These are phyloP conservation scores for Dioscorea alata DNA, from an alignment of 106 monocot genomes.

Conservation along the genomic window DNA sequence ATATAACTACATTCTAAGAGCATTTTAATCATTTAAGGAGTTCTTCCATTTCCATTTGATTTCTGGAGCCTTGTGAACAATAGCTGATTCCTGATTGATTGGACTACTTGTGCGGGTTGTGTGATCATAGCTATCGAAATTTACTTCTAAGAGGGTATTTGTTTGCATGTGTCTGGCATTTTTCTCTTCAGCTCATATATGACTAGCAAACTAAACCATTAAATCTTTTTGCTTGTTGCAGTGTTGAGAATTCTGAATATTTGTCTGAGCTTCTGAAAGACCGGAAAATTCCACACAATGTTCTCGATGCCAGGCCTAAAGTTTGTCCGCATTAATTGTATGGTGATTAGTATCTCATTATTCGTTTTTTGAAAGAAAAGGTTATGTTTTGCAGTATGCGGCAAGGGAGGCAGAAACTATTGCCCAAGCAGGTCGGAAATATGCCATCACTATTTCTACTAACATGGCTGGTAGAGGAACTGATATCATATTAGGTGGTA, in stretches of 20 bases:
- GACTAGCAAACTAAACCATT: no score
- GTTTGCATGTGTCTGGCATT: no score
- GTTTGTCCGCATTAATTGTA: constrained; percentile 20
- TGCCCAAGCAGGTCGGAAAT: constrained; percentile 94
- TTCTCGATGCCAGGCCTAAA: constrained; percentile 98
- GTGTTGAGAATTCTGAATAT: constrained; percentile 96
- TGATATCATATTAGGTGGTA: constrained; percentile 98
- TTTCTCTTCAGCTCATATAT: no score
- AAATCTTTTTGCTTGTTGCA: constrained; percentile 18
- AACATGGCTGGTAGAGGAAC: constrained; percentile 99
- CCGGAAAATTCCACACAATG: constrained; percentile 85
- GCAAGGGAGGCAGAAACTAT: constrained; percentile 96
- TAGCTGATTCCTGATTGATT: no score
- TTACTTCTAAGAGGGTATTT: no score
- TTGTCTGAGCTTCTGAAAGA: constrained; percentile 77
- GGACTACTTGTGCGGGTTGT: no score
- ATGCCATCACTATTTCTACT: constrained; percentile 98
- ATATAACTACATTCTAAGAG: no score
- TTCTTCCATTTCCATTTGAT: no score
- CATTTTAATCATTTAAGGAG: no score
- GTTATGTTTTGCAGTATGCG: constrained; percentile 67
- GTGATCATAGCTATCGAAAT: no score
- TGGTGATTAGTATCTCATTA: neutral
- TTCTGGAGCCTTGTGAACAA: no score
- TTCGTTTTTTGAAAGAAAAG: neutral